Conservation (phyloP, 371 early-diverging fungal genomes). For the Circinella umbellata region DNA sequence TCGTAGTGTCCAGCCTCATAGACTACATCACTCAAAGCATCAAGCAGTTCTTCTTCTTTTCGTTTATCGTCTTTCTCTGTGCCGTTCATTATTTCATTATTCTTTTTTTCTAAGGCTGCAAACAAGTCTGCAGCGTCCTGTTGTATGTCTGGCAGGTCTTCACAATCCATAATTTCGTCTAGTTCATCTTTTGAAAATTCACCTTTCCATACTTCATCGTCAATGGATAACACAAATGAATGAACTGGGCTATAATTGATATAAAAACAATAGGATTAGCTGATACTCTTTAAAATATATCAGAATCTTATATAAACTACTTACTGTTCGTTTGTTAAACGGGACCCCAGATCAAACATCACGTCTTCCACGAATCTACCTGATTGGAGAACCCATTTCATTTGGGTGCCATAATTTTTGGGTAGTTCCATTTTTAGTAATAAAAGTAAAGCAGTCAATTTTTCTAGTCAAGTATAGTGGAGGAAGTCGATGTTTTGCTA, state of each 20-base stretch:
- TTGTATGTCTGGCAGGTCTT: background rate
- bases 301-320: background rate
- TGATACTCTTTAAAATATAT: background rate
- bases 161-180: background rate
- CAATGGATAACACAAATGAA: background rate
- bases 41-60: background rate
- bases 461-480: too few species aligned
- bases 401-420: too few species aligned
- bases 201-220: background rate
- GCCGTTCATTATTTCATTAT: background rate
- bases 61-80: background rate
- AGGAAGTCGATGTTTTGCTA: too few species aligned
- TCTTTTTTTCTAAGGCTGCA: background rate
- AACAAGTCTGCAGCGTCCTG: background rate
- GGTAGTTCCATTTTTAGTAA: too few species aligned
- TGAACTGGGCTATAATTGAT: background rate
- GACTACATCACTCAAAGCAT: constrained; percentile 5
- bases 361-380: background rate
- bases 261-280: background rate
- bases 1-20: constrained; percentile 7
- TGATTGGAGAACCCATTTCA: background rate
- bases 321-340: background rate
- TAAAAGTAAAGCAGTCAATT: too few species aligned
- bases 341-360: background rate
- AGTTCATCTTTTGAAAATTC: background rate